These are phyloP conservation scores for Saccharomycopsis javanensis DNA, from an alignment of 805 yeast species.

Conservation along the genomic window DNA sequence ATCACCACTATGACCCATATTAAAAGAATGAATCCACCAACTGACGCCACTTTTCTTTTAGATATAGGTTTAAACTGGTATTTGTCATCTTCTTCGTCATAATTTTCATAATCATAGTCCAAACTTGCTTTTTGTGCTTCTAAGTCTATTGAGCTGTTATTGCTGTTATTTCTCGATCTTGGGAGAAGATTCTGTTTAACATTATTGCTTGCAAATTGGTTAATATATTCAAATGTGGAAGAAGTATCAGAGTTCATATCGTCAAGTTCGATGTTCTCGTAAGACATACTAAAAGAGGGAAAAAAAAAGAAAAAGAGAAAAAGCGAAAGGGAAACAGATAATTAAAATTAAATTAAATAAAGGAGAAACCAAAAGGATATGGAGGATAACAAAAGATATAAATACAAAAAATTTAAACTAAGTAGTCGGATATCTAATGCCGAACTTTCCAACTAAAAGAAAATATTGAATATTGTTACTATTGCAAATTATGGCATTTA, in stretches of 20 bases:
- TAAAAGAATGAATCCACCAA: slow-evolving; percentile 18
- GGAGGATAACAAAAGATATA: neutral
- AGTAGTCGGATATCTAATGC: neutral
- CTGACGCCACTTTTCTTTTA: slow-evolving; percentile 2
- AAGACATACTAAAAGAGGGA: neutral
- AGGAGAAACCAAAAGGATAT: neutral
- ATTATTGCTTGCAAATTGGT: slow-evolving; percentile 24
- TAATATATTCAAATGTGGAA: slow-evolving; percentile 17
- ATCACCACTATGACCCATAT: slow-evolving; percentile 24
- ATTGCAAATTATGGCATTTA: neutral
- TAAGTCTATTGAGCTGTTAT: neutral
- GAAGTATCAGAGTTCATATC: slow-evolving; percentile 12
- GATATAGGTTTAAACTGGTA: slow-evolving; percentile 11
- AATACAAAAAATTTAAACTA: neutral
- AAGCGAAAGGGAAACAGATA: neutral
- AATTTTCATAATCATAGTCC: neutral
- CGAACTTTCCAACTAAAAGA: no score
- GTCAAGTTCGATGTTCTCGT: slow-evolving; percentile 6
- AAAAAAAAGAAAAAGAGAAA: neutral
- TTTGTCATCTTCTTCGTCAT: slow-evolving; percentile 1
- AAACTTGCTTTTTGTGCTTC: slow-evolving; percentile 2
- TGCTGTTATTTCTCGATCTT: slow-evolving; percentile 19
- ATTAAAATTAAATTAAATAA: neutral
- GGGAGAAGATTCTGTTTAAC: slow-evolving; percentile 5
- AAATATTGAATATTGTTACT: neutral